Evolutionary conservation across 2,329 filamentous ascomycete species (phyloP), one percentile per base, ranked within the genome.

Genomic region (Apiospora pterosperma): DNA sequence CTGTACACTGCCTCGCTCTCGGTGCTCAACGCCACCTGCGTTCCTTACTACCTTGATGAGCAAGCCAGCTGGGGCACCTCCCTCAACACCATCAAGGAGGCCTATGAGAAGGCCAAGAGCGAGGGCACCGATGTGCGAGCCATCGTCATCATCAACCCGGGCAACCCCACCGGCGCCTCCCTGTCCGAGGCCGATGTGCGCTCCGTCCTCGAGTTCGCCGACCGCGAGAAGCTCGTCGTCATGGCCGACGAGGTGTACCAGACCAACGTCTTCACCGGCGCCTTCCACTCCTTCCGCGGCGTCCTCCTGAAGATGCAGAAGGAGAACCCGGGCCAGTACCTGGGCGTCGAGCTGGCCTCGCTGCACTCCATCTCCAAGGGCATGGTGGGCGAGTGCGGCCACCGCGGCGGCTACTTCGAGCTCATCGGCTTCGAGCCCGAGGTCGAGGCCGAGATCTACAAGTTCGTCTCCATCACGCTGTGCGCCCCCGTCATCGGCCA

Each of bases 171-270:
- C 2, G 96, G 96, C 70, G 93, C 93, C 61, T 96, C 90, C 62
- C 86, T 99, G 21, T 83, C 90, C 39, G 86, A 91, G 69, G 85
- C 88, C 23, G 93, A 97, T 74, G 89, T 99, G 77, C 88, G 90
- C 73, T 85, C 86, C 62, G 92, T 98, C n/a, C 85, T 98, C 70
- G 88, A 96, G 69, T 91, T 97, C 68, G 95, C 96, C 42, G 90
- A 89, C 34, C 85, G 94, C 77, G 88, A 97, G 83, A 88, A 90
- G 71, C 85, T 99, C 31, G 93, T 98, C 64, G 84, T 98, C 69
- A 87, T 99, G 73, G 96, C 96, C 62, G 96, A 99, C 75, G 96
- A 99, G 80, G 96, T 99, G 41, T 99, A 99, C 87, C 96, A 99
- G 82, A 98, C 96, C 75, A 99, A 99, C 79, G 92, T 99, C 72